Evolutionary conservation across 2,329 filamentous ascomycete species (phyloP).

Genomic region (Mycocentrospora acerina): DNA sequence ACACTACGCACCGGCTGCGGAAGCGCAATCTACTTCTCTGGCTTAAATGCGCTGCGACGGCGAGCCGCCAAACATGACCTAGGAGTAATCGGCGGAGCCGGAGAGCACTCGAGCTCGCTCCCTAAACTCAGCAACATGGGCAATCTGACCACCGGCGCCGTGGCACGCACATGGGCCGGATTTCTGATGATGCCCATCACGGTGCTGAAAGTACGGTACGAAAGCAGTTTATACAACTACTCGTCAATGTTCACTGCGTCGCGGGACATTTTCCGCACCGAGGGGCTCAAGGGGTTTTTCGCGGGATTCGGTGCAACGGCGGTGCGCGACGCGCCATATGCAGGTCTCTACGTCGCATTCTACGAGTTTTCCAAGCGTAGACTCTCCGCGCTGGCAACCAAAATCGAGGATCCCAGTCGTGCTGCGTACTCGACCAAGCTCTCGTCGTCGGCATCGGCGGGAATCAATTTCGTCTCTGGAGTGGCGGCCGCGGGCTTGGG

Average conservation of each 20-base stretch:
- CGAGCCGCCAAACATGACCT: conserved; percentile 47
- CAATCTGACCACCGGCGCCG: conserved; percentile 82
- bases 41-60: conserved; percentile 80
- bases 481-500: conserved; percentile 78
- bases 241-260: conserved; percentile 71
- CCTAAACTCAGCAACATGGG: conserved; percentile 80
- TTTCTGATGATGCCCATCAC: conserved; percentile 95
- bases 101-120: conserved; percentile 65
- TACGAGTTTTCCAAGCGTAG: conserved; percentile 81
- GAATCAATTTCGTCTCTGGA: conserved; percentile 84
- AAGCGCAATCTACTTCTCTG: conserved; percentile 90
- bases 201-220: conserved; percentile 94
- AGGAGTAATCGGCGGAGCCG: conserved; percentile 18
- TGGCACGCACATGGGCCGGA: conserved; percentile 81
- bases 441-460: conserved; percentile 52
- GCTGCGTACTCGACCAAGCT: conserved; percentile 14
- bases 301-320: conserved; percentile 92
- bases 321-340: conserved; percentile 92
- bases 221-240: conserved; percentile 84
- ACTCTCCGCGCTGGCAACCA: conserved; percentile 46
- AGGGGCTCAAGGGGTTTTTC: conserved; percentile 85
- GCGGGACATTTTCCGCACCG: conserved; percentile 69
- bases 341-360: conserved; percentile 88
- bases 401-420: conserved; percentile 17
- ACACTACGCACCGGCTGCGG: conserved; percentile 92